Conservation (phyloP, 208 protist genomes). For the Crithidia fasciculata region DNA sequence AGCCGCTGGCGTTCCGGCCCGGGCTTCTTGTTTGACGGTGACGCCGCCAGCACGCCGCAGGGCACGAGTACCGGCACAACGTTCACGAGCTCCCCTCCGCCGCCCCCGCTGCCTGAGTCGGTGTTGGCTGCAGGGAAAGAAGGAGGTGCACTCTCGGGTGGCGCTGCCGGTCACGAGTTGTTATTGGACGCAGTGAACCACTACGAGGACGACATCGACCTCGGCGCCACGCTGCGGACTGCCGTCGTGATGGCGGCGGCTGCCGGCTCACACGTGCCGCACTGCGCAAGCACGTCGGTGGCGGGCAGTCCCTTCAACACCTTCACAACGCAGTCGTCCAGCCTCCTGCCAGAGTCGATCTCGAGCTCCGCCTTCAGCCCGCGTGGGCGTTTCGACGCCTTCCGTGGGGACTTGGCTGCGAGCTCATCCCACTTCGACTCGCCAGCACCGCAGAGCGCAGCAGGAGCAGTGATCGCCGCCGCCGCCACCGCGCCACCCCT, state of each 20-base stretch:
- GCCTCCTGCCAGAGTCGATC: constrained; percentile 12
- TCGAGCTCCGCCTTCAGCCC: constrained; percentile 10
- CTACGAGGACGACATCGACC: constrained; percentile 24
- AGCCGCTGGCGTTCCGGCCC: background rate
- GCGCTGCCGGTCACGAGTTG: background rate
- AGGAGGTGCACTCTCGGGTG: too few species aligned
- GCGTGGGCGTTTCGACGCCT: background rate
- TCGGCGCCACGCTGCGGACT: constrained; percentile 29
- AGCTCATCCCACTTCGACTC: background rate
- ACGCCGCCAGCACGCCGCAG: background rate
- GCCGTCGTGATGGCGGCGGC: constrained; percentile 32
- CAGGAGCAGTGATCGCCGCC: background rate
- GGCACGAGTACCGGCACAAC: background rate
- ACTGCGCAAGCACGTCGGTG: background rate
- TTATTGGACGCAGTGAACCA: background rate
- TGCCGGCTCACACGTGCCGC: constrained; percentile 13
- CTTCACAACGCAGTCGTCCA: constrained; percentile 10
- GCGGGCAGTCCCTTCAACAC: constrained; percentile 2
- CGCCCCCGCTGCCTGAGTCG: constrained; percentile 11
- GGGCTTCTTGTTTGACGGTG: background rate
- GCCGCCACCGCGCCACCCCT: background rate
- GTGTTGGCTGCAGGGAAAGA: background rate
- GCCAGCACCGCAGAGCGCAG: background rate
- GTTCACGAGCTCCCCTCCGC: constrained; percentile 4
- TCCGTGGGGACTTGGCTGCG: background rate